Evolutionary conservation across 306 rosid species (phyloP).

Genomic region (Malus orientalis): DNA sequence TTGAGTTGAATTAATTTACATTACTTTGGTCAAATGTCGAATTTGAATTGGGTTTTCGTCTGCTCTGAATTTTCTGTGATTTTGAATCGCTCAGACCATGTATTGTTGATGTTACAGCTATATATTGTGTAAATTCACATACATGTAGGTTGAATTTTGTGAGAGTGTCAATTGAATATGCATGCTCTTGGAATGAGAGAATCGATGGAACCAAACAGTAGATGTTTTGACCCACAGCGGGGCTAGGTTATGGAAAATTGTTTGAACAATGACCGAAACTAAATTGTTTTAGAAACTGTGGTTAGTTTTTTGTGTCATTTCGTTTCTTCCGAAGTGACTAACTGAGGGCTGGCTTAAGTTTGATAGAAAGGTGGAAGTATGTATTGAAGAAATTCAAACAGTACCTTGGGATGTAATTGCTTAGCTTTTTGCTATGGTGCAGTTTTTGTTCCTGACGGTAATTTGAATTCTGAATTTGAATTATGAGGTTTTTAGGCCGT

Average conservation of each 20-base stretch:
- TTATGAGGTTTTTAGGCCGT: too few species aligned
- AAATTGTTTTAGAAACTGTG: not conserved
- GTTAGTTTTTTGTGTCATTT: not conserved
- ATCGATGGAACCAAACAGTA: not conserved
- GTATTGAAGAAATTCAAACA: not conserved
- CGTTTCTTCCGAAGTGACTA: not conserved
- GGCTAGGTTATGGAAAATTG: not conserved
- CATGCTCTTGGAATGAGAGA: not conserved
- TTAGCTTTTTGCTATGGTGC: not conserved
- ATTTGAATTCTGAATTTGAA: too few species aligned
- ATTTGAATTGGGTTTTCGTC: not conserved
- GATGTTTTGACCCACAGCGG: not conserved
- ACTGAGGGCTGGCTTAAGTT: not conserved
- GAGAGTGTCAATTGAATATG: constrained; percentile 1
- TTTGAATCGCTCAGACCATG: not conserved
- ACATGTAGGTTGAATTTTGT: not conserved
- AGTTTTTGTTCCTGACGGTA: too few species aligned
- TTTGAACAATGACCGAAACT: not conserved
- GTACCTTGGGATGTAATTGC: not conserved
- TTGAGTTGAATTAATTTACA: not conserved
- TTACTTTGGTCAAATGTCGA: not conserved
- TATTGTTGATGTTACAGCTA: not conserved
- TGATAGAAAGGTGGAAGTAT: not conserved
- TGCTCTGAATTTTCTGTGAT: not conserved
- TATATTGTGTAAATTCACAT: not conserved